Base-by-base conservation (phyloP, 768 basidiomycete species). In the Pleurotus tuber-regium region DNA sequence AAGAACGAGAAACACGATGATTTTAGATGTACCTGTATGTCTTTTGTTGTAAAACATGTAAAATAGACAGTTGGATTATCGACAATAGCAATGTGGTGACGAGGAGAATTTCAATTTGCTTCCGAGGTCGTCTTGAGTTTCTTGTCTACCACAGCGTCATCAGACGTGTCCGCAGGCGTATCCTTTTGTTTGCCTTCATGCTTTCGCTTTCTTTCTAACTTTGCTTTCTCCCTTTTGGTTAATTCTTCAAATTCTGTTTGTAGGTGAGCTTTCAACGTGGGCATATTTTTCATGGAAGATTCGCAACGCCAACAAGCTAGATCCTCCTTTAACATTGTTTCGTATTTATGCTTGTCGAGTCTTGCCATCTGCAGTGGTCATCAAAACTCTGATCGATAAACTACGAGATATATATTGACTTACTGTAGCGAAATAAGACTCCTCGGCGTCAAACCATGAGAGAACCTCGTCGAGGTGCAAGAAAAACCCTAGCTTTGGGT, bases 401-500 rank as follows among this genome's bases (percentile, higher is more conserved):
- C 33, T 3, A 11, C 16, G 19, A 31, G 31, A 19, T 16, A 50
- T 25, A 50, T 14, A 40, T 14, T 18, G 10, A 70, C 79, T 51
- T 57, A 86, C 84, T 30, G 66, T 67, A 14, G 66, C 60, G 59
- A 73, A 85, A 61, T 75, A 84, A 0, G 78, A 76, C 1, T 77
- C 71, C 14, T 77, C 80, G 11, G 80, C 79, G 24, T 87, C 87
- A 54, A 90, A 86, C 92, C 92, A 93, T 2, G 78, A 75, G 38
- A 89, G 69, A n/a, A 96, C 86, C 8, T 91, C 83, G 44, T 83
- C 75, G 14, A 94, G 68, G 54, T 84, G 79, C 2, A 95, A 61
- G 68, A 96, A 95, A 69, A 92, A 96, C 1, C 89, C 92, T 16
- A 80, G 73, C 42, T 81, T 80, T 0, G 93, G 93, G 60, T 89